A percentile compares a stretch with the other conserved stretches of the same genome.
Evolutionary conservation across 306 rosid species (phyloP).

Genomic region (Malus asiatica): DNA sequence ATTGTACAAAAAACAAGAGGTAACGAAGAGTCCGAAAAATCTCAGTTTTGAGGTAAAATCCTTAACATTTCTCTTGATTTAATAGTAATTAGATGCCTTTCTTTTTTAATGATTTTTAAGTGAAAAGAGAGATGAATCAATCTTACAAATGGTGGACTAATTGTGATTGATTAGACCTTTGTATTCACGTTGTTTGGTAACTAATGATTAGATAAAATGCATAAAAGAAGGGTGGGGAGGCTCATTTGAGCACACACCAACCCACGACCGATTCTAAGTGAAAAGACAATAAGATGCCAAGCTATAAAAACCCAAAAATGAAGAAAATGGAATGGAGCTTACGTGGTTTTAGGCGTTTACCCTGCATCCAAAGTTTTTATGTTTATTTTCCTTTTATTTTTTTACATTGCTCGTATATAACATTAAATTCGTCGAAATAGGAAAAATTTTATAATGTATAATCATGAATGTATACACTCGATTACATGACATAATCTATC

Average conservation of each 20-base stretch:
- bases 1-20: rapidly evolving
- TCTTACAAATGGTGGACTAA: constrained; percentile 10
- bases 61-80: background rate
- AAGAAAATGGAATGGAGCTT: background rate
- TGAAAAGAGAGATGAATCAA: background rate
- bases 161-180: background rate
- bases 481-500: background rate
- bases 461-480: too few species aligned
- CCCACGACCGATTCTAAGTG: background rate
- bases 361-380: too few species aligned
- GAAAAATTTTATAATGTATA: too few species aligned
- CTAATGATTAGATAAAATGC: constrained; percentile 29
- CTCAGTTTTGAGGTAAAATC: too few species aligned
- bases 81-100: background rate
- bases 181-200: constrained; percentile 31
- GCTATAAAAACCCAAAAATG: constrained; percentile 18
- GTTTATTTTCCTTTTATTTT: too few species aligned
- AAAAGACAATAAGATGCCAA: constrained; percentile 32
- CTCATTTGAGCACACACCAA: constrained; percentile 7
- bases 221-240: background rate
- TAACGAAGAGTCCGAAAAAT: rapidly evolving
- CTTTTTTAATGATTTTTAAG: background rate
- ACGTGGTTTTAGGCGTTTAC: background rate
- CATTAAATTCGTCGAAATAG: background rate
- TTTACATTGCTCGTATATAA: background rate